Evolutionary conservation across 495 filamentous ascomycete genomes (phyloP).

Genomic region (Penicillium egyptiacum): DNA sequence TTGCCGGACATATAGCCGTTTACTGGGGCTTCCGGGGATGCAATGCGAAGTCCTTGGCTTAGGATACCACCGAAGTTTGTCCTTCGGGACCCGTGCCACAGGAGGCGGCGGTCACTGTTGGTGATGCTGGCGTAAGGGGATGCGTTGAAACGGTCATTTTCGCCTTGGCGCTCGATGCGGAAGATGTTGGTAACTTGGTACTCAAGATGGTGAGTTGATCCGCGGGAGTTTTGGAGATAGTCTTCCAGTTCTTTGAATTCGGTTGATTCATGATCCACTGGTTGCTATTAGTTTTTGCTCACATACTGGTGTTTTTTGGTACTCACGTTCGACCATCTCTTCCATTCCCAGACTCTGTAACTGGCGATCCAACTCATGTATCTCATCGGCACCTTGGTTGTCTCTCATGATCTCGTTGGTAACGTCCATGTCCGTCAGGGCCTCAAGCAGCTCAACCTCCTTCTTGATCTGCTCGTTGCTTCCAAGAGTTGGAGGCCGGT

Average conservation of each 20-base stretch:
- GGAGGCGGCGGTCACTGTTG: constrained; percentile 62
- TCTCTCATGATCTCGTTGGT: constrained; percentile 75
- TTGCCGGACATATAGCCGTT: constrained; percentile 83
- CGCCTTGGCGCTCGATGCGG: constrained; percentile 72
- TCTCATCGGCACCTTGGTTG: constrained; percentile 48
- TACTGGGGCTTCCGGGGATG: constrained; percentile 77
- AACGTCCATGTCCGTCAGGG: constrained; percentile 78
- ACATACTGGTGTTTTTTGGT: neutral
- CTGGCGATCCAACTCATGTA: constrained; percentile 68
- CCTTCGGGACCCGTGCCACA: constrained; percentile 77
- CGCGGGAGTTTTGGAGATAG: constrained; percentile 65
- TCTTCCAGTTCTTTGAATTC: constrained; percentile 65
- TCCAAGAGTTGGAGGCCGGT: constrained; percentile 66
- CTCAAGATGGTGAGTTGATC: constrained; percentile 57
- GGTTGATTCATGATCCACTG: constrained; percentile 53
- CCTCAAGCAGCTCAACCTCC: constrained; percentile 76
- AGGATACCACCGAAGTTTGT: constrained; percentile 85
- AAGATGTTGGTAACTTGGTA: constrained; percentile 73
- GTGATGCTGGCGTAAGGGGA: constrained; percentile 47
- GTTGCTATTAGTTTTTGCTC: constrained; percentile 4
- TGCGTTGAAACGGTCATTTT: constrained; percentile 66
- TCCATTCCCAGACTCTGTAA: constrained; percentile 68
- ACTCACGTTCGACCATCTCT: constrained; percentile 57
- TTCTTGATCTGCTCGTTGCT: constrained; percentile 54
- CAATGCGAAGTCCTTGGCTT: constrained; percentile 81